Base-by-base conservation (phyloP, 306 rosid genomes). In the Castanea crenata region DNA sequence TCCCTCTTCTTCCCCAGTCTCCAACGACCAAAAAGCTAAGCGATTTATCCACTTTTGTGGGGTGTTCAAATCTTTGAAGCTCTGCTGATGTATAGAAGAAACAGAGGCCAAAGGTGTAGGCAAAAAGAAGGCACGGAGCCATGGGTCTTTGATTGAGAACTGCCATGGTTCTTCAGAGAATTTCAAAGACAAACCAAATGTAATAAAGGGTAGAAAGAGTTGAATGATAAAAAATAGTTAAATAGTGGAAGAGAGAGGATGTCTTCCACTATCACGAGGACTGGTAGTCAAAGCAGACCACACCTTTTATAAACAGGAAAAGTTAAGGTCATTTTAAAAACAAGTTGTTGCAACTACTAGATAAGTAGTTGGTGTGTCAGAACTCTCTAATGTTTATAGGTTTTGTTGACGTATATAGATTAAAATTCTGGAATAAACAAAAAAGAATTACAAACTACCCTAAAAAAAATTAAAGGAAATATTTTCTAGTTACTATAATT, bases 1-100 rank as follows among this genome's bases (percentile, higher is more conserved):
- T 68, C 57, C 91, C 91, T 86, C 80, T 84, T 71, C 91, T 83
- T 77, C 91, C 91, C 91, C 91, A 88, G 10, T 88, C 91, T 57
- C 91, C 86, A 74, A 88, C 1, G 64, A 88, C 91, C 83, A 88
- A 83, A 78, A 88, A 86, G 84, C 72, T 83, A 65, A 88, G 88
- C 54, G 89, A 81, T 19, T 69, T 83, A 79, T 83, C 88, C 65
- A 6, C n/a, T 72, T 84, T 88, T 0, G 89, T 57, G 1, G 83
- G 46, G 21, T 81, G 88, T 20, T 52, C 7, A 71, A 86, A 86
- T 57, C 79, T 88, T 68, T 83, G 82, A 7, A 86, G 81, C 75
- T 86, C 85, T 46, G 86, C 86, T 65, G 82, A 81, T 74, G 82
- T 83, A 67, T 23, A 12, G 57, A 81, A 71, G 75, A 81, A 2